Percentiles rank a stretch among this genome's conserved stretches.
These are phyloP conservation scores for Cardiospermum halicacabum DNA, from an alignment of 345 rosid genomes.

Conservation along the genomic window DNA sequence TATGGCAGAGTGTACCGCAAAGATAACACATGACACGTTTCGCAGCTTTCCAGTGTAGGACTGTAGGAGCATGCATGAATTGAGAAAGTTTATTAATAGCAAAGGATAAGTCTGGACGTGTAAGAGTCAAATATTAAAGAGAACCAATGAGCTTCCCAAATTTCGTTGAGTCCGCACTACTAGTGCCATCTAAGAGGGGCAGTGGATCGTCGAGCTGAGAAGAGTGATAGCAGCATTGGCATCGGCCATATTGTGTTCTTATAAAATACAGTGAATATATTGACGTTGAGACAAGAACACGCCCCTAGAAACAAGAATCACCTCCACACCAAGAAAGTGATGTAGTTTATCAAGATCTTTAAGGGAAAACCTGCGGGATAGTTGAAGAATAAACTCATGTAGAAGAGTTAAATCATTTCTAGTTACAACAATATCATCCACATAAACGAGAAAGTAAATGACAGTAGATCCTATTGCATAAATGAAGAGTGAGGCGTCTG, in stretches of 20 bases:
- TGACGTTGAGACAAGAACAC: background rate
- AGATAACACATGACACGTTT: background rate
- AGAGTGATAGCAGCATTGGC: background rate
- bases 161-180: background rate
- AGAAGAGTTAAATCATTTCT: background rate
- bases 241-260: background rate
- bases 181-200: background rate
- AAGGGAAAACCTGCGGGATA: background rate
- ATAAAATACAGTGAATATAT: background rate
- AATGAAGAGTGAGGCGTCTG: background rate
- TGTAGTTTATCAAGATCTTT: background rate
- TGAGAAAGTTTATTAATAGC: background rate
- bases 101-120: background rate
- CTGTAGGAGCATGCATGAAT: constrained; percentile 1
- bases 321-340: constrained; percentile 3
- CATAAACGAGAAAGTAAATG: background rate
- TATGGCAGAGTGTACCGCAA: background rate
- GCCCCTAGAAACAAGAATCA: background rate
- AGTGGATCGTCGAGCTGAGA: background rate
- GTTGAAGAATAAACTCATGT: background rate
- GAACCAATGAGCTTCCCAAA: background rate
- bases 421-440: no score
- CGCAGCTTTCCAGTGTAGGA: background rate
- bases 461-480: background rate
- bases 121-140: background rate